These are phyloP conservation scores for Rhizophagus prolifer DNA, from an alignment of 192 early-diverging fungal genomes.

Conservation along the genomic window DNA sequence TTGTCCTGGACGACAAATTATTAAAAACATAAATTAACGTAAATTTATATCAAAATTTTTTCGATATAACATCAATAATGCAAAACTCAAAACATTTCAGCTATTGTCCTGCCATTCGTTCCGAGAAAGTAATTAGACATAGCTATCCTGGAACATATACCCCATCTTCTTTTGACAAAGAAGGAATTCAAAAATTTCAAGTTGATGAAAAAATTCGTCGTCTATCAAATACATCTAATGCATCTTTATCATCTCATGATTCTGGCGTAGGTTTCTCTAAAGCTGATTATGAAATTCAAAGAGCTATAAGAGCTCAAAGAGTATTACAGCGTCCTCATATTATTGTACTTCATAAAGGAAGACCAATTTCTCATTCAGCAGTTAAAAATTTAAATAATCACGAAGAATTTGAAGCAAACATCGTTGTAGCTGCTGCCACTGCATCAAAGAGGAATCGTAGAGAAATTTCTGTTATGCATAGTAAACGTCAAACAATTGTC, in stretches of 20 bases:
- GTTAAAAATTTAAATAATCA: background rate
- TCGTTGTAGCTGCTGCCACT: background rate
- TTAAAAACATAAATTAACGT: background rate
- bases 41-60: background rate
- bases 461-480: slow-evolving; percentile 21
- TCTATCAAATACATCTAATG: slow-evolving; percentile 4
- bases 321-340: slow-evolving; percentile 14
- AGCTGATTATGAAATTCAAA: slow-evolving; percentile 13
- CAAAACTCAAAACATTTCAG: background rate
- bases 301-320: slow-evolving; percentile 9
- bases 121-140: background rate
- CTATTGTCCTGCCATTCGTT: background rate
- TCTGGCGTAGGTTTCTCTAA: slow-evolving; percentile 1
- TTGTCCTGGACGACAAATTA: background rate
- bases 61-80: background rate
- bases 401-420: background rate
- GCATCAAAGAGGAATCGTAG: slow-evolving; percentile 16
- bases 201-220: background rate
- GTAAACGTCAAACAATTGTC: background rate
- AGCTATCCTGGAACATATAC: background rate
- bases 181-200: background rate
- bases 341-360: slow-evolving; percentile 16
- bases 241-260: slow-evolving; percentile 1
- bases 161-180: background rate
- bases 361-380: background rate